phyloP scores from a whole-genome alignment of 176 grass and related monocot genomes.

The Alloteropsis semialata region DNA sequence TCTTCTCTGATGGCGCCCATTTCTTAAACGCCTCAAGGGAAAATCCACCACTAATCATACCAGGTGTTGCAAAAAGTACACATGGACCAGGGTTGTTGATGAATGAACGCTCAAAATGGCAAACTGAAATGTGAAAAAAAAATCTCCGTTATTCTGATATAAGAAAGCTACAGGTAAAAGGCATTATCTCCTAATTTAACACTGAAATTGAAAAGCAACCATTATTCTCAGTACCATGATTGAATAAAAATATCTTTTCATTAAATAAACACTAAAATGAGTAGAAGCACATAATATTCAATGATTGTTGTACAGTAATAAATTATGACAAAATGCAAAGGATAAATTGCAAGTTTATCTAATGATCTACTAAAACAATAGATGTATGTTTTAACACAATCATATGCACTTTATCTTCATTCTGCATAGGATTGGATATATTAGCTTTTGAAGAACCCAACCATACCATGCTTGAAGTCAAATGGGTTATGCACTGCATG shows the following conservation, averaged over 20 bases:
- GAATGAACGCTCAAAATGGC: slow-evolving; percentile 76
- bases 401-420: not conserved
- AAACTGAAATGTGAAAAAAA: slow-evolving; percentile 53
- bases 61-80: slow-evolving; percentile 95
- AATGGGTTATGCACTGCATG: slow-evolving; percentile 78
- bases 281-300: not conserved
- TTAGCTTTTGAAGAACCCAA: slow-evolving; percentile 8
- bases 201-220: not conserved
- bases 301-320: not conserved
- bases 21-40: slow-evolving; percentile 95
- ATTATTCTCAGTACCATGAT: not conserved
- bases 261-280: not conserved
- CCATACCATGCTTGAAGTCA: slow-evolving; percentile 94
- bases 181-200: not conserved
- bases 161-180: not conserved
- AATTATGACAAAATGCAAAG: not conserved
- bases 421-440: not conserved
- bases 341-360: not conserved
- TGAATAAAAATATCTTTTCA: not conserved
- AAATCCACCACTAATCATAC: slow-evolving; percentile 96
- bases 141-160: slow-evolving; percentile 10
- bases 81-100: slow-evolving; percentile 85
- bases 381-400: not conserved
- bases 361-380: not conserved
- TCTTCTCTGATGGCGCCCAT: slow-evolving; percentile 92